Base-by-base conservation (phyloP, 1,284 basidiomycete species). In the Cutaneotrichosporon curvatum region DNA sequence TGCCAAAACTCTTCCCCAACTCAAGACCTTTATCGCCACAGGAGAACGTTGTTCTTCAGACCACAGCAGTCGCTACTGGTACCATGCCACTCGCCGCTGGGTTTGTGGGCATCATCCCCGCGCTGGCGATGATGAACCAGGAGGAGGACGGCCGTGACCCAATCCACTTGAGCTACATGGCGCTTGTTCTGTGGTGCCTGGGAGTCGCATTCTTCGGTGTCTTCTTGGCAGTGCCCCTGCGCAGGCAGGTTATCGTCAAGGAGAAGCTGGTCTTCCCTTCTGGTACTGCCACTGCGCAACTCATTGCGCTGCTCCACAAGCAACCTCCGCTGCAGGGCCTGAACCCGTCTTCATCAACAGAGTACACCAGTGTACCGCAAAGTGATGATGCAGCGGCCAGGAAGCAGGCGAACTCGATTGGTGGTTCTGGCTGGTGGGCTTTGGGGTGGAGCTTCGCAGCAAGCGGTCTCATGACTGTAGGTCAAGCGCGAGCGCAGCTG, bases 251-350 rank as follows among this genome's bases (percentile, higher is more conserved):
- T 91, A 92, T 97, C 48, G 82, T 97, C 36, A 84, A 91, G 66
- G 92, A 97, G 67, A 83, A 94, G 67, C 80, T 97, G 14, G 77
- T 86, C 1, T 97, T 97, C 58, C 92, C 92, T 0, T 90, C 86
- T 0, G 94, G 94, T 19, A 95, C 87, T n/a, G 92, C 92, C 0
- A 97, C 92, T 0, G 94, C 92, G 2, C 92, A 96, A 62, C 77
- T 97, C 16, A 90, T 97, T 39, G 84, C 87, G 1, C 85, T 96
- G 10, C 76, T 97, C n/a, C 90, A 97, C 61, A 58, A 61, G 37
- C 55, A 58, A 4, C 64, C 65, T 12, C 65, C 62, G 2, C 34
- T 51, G 1, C 55, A 62, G 40, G 43, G 45, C 1, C 43, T 51
- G 16, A 43, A 53, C 10, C 37, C 53, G 2, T 31, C 40, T 10